A percentile compares a stretch with the other conserved stretches of the same genome.
Conservation (phyloP, 2,329 filamentous ascomycete species). For the Scopulariopsis brevicaulis region DNA sequence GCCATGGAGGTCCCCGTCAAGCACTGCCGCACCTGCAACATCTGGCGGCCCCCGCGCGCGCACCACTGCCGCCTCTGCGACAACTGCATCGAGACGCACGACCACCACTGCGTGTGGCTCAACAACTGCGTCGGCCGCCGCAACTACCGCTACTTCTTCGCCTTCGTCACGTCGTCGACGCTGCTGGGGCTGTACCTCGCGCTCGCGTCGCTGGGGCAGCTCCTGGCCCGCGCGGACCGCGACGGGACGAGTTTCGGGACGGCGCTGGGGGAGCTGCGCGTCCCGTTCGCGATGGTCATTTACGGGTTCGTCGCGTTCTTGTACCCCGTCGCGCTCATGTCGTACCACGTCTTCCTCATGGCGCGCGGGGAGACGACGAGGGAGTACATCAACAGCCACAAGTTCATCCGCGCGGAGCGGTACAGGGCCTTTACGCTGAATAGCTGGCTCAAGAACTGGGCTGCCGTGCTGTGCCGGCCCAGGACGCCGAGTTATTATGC, state of each 20-base stretch:
- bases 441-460: slow-evolving; percentile 64
- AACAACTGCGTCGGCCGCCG: slow-evolving; percentile 96
- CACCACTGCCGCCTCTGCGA: slow-evolving; percentile 97
- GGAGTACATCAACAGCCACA: slow-evolving; percentile 92
- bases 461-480: slow-evolving; percentile 70
- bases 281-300: slow-evolving; percentile 81
- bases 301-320: slow-evolving; percentile 64
- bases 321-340: slow-evolving; percentile 75
- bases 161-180: slow-evolving; percentile 73
- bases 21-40: slow-evolving; percentile 94
- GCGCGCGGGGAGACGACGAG: slow-evolving; percentile 86
- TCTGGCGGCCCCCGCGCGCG: slow-evolving; percentile 90
- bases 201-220: slow-evolving; percentile 67
- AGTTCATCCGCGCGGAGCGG: slow-evolving; percentile 84
- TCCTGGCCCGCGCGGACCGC: slow-evolving; percentile 58
- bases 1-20: slow-evolving; percentile 98
- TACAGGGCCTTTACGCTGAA: slow-evolving; percentile 84
- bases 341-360: slow-evolving; percentile 87
- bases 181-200: slow-evolving; percentile 67
- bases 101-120: slow-evolving; percentile 97
- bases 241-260: slow-evolving; percentile 55
- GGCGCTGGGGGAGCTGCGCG: slow-evolving; percentile 59
- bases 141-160: slow-evolving; percentile 97
- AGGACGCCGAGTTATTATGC: slow-evolving; percentile 78
- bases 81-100: slow-evolving; percentile 93